These are phyloP conservation scores for Gossypium laxum DNA, from an alignment of 441 rosid genomes.

Conservation along the genomic window DNA sequence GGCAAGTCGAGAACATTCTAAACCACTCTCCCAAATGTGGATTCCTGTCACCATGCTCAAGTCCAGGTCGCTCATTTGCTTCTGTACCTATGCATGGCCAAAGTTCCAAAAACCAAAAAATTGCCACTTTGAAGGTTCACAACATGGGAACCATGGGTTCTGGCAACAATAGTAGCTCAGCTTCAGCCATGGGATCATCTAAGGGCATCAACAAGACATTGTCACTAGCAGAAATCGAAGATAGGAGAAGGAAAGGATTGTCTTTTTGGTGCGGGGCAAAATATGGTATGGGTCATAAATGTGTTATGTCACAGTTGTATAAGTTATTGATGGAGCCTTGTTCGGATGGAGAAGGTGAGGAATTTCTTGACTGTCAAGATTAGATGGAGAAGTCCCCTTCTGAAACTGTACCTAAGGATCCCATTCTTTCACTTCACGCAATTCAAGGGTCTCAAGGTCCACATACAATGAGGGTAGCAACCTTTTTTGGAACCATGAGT, in stretches of 20 bases:
- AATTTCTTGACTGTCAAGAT: background rate
- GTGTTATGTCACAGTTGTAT: background rate
- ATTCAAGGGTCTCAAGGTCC: background rate
- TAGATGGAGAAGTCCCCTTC: background rate
- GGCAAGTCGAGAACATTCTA: background rate
- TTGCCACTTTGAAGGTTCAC: background rate
- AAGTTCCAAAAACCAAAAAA: background rate
- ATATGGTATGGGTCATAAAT: background rate
- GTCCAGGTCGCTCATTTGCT: background rate
- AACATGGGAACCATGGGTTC: background rate
- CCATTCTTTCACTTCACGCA: background rate
- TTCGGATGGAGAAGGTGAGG: background rate
- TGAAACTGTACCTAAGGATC: background rate
- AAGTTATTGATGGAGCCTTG: background rate
- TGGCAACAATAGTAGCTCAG: background rate
- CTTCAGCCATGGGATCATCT: background rate
- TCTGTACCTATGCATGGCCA: background rate
- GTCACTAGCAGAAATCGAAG: background rate
- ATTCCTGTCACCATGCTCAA: background rate
- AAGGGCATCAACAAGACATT: background rate
- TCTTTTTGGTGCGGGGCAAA: background rate
- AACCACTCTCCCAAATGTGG: background rate
- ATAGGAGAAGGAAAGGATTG: background rate
- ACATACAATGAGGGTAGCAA: background rate
- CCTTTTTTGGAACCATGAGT: background rate